Conservation (phyloP, 2,329 filamentous ascomycete genomes). For the Cryphonectria carpinicola region DNA sequence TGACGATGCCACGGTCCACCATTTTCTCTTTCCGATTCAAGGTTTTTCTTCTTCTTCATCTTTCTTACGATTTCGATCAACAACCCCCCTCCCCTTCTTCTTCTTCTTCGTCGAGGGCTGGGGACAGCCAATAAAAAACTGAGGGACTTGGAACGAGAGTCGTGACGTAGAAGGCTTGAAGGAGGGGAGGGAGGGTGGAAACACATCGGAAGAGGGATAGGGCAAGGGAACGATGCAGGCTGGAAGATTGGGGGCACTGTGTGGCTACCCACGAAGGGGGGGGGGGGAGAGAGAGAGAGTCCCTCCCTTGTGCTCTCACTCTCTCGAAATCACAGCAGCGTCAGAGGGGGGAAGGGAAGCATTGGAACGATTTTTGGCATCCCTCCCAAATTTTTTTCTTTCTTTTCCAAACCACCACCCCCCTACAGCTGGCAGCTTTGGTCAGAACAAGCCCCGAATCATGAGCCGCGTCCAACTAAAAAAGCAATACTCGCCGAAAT, state of each 20-base stretch:
- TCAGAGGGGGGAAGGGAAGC: neutral
- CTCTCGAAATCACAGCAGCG: neutral
- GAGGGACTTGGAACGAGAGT: constrained; percentile 18
- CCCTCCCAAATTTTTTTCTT: neutral
- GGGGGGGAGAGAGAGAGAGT: neutral
- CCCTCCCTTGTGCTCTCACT: neutral
- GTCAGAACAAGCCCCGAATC: neutral
- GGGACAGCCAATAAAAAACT: constrained; percentile 22
- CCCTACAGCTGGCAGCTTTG: neutral
- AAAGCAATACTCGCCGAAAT: constrained; percentile 11
- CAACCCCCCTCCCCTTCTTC: neutral
- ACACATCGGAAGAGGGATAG: constrained; percentile 12
- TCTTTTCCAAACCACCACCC: too few species aligned
- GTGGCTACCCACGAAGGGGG: constrained; percentile 12
- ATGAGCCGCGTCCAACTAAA: neutral
- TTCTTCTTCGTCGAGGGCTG: neutral
- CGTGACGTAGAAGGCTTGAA: constrained; percentile 29
- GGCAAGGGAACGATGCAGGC: constrained; percentile 12
- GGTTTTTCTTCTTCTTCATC: neutral
- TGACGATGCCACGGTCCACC: neutral
- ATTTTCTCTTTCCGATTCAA: neutral
- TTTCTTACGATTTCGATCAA: constrained; percentile 11
- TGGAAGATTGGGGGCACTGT: constrained; percentile 19
- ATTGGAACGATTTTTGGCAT: neutral
- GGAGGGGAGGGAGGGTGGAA: constrained; percentile 4